Evolutionary conservation across 2,329 filamentous ascomycete genomes (phyloP), one percentile per base, ranked within the genome.

Genomic region (Hypoxylon sp.): DNA sequence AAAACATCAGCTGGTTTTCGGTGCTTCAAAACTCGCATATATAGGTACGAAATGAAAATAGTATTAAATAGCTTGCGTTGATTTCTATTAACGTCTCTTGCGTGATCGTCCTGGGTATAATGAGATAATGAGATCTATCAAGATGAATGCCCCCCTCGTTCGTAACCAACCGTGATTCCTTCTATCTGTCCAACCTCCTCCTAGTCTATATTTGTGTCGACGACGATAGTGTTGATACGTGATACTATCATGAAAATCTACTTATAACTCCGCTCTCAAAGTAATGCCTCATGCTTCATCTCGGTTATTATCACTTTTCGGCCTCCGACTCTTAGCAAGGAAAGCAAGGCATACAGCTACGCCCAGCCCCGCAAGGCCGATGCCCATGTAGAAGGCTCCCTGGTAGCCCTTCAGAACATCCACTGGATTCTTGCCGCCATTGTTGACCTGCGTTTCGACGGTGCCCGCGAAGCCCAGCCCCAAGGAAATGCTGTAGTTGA

Each of bases 401-500:
- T 70, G 65, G 46, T 70, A 73, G 3, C 72, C 71, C 15, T 56
- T 58, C 4, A 74, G 52, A 19, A 62, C 47, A 54, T 73, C 71
- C 1, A n/a, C 56, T 15, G 56, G 62, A 5, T 17, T 68, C 2
- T 6, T 4, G 5, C 65, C 67, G 7, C 70, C 70, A 11, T 70
- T 67, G 32, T 62, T 68, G n/a, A 72, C 65, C 19, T 74, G 64
- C 24, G 64, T 59, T 37, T 73, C 71, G 22, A 74, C 68, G 0
- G 82, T 85, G 0, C 83, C 84, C 0, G 84, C 85, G 48, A 88
- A 79, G 0, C 85, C 85, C 1, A 87, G 74, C 0, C 82, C 83
- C 11, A 86, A 74, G 1, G 80, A 82, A 41, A 87, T 87, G 58
- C 79, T 81, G 68, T 87, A 88, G 70, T 88, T 87, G 50, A 88